Conservation (phyloP, 768 basidiomycete genomes). For the Collybiopsis luxurians region DNA sequence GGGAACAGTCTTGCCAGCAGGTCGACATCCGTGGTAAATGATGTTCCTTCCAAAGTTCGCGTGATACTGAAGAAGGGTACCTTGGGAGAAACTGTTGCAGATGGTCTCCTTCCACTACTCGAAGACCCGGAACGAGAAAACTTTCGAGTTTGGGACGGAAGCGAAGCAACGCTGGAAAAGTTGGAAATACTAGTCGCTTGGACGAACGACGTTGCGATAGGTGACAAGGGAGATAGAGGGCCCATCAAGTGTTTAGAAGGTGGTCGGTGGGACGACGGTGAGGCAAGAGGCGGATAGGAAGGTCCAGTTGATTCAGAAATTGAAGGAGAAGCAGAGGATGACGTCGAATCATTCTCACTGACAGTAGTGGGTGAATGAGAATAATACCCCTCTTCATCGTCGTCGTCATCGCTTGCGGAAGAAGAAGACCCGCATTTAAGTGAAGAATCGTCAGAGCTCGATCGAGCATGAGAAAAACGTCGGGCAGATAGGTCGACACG, state of each 20-base stretch:
- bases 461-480: background rate
- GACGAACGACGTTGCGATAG: conserved; percentile 21
- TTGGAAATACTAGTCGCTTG: too few relatives aligned
- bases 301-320: conserved; percentile 25
- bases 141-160: background rate
- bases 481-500: background rate
- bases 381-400: conserved; percentile 57
- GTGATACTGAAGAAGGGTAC: conserved; percentile 83
- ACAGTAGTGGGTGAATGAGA: conserved; percentile 50
- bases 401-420: conserved; percentile 17
- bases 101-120: background rate
- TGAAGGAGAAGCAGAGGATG: conserved; percentile 36
- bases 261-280: conserved; percentile 30
- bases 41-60: conserved; percentile 72
- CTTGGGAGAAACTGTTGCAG: conserved; percentile 5
- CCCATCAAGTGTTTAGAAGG: conserved; percentile 33
- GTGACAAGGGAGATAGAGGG: conserved; percentile 29
- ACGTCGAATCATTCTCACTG: conserved; percentile 24
- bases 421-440: conserved; percentile 2
- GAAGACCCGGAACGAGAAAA: background rate
- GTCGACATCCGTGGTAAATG: conserved; percentile 68
- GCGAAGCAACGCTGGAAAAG: background rate
- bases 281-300: conserved; percentile 18
- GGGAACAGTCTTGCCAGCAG: conserved; percentile 71
- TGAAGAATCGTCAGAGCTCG: conserved; percentile 2